phyloP scores from a whole-genome alignment of 257 asterid species.

The Ligustrum vulgare region DNA sequence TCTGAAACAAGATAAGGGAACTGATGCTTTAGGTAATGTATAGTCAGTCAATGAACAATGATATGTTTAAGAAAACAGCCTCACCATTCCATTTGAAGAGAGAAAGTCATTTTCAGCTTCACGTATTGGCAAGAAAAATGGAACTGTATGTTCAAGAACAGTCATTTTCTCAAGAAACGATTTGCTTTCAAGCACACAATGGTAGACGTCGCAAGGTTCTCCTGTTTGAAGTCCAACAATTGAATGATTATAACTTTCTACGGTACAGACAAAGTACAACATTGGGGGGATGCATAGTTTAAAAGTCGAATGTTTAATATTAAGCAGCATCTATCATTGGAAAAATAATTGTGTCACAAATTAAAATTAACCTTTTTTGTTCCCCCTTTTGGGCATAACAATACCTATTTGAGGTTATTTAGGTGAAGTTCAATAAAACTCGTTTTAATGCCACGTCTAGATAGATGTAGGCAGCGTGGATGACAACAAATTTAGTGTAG shows the following conservation, averaged over 20 bases:
- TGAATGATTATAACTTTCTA: conserved; percentile 13
- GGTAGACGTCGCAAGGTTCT: conserved; percentile 88
- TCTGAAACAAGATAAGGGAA: conserved; percentile 54
- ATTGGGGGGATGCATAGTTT: not conserved
- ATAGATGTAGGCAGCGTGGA: not conserved
- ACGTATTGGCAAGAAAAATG: conserved; percentile 91
- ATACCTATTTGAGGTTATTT: not conserved
- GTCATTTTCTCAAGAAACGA: conserved; percentile 98
- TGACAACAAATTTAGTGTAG: not conserved
- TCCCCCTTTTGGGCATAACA: not conserved
- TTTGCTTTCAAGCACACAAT: conserved; percentile 97
- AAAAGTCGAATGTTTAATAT: not conserved
- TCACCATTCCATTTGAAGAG: conserved; percentile 92
- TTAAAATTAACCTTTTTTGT: not conserved
- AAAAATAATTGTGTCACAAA: not conserved
- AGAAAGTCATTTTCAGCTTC: conserved; percentile 84
- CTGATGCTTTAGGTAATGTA: conserved; percentile 21
- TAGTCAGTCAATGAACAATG: conserved; percentile 16
- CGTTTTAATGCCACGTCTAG: not conserved
- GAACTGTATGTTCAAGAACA: conserved; percentile 85
- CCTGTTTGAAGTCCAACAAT: conserved; percentile 50
- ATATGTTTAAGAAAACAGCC: conserved; percentile 25
- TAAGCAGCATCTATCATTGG: not conserved
- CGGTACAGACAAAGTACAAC: not conserved
- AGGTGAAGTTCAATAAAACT: not conserved